Conservation (phyloP, 441 rosid genomes). For the Macaranga tanarius region DNA sequence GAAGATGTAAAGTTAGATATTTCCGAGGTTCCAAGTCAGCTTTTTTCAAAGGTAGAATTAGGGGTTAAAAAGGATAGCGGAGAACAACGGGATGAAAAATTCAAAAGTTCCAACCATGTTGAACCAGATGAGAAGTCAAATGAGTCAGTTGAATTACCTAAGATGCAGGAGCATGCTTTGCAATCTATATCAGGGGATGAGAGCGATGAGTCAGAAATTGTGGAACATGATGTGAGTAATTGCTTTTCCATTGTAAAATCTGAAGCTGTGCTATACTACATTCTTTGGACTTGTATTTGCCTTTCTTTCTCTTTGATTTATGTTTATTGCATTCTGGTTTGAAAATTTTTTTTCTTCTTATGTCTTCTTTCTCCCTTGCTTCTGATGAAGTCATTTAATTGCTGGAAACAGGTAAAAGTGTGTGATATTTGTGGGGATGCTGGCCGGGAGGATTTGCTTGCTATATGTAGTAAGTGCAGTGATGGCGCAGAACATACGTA, state of each 20-base stretch:
- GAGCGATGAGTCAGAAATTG: conserved; percentile 69
- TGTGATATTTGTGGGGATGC: conserved; percentile 99
- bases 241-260: conserved; percentile 18
- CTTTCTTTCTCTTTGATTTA: neutral
- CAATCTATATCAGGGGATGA: conserved; percentile 60
- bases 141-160: conserved; percentile 36
- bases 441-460: conserved; percentile 95
- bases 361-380: neutral
- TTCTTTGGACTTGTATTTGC: neutral
- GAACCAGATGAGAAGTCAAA: conserved; percentile 42
- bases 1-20: conserved; percentile 27
- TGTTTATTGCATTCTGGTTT: conserved; percentile 1
- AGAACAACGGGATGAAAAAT: conserved; percentile 34
- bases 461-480: conserved; percentile 83
- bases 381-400: conserved; percentile 25
- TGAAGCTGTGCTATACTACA: neutral
- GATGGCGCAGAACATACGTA: conserved; percentile 99
- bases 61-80: conserved; percentile 37
- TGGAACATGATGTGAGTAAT: conserved; percentile 92
- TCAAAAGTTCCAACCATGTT: conserved; percentile 37
- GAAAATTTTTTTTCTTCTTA: neutral
- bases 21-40: conserved; percentile 31
- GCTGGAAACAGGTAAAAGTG: conserved; percentile 82
- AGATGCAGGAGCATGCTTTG: conserved; percentile 36
- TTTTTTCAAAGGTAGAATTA: conserved; percentile 33